Conservation (phyloP, 192 early-diverging fungal species). For the Oehlia diaphana region DNA sequence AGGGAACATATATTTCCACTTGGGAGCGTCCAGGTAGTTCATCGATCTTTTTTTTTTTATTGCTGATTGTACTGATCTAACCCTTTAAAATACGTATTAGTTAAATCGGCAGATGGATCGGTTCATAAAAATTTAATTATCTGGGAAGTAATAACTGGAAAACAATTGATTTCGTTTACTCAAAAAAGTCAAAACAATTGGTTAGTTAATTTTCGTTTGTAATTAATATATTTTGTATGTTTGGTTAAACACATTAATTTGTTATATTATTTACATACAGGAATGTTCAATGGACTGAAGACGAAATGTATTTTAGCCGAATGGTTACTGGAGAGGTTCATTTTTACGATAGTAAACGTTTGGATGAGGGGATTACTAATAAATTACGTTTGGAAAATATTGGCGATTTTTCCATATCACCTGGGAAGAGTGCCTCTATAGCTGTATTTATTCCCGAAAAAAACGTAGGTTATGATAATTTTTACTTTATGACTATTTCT, state of each 20-base stretch:
- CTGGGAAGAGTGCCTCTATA: constrained; percentile 78
- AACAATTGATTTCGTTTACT: constrained; percentile 68
- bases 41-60: constrained; percentile 6
- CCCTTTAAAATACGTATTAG: constrained; percentile 37
- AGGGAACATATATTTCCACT: constrained; percentile 85
- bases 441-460: constrained; percentile 90
- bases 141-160: constrained; percentile 75
- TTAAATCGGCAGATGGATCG: constrained; percentile 67
- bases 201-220: constrained; percentile 36
- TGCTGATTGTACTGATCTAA: neutral
- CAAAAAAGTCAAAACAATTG: constrained; percentile 79
- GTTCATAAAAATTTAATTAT: constrained; percentile 79
- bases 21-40: constrained; percentile 78
- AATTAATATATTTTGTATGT: neutral
- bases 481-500: neutral
- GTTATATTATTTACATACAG: constrained; percentile 36
- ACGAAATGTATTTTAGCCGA: constrained; percentile 84
- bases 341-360: constrained; percentile 73
- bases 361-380: constrained; percentile 53
- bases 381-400: constrained; percentile 78
- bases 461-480: constrained; percentile 36
- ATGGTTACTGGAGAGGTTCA: constrained; percentile 87
- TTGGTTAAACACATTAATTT: neutral
- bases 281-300: constrained; percentile 93
- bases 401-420: constrained; percentile 83